These are phyloP conservation scores for Apiospora marii DNA, from an alignment of 2,329 filamentous ascomycete species.

Conservation along the genomic window DNA sequence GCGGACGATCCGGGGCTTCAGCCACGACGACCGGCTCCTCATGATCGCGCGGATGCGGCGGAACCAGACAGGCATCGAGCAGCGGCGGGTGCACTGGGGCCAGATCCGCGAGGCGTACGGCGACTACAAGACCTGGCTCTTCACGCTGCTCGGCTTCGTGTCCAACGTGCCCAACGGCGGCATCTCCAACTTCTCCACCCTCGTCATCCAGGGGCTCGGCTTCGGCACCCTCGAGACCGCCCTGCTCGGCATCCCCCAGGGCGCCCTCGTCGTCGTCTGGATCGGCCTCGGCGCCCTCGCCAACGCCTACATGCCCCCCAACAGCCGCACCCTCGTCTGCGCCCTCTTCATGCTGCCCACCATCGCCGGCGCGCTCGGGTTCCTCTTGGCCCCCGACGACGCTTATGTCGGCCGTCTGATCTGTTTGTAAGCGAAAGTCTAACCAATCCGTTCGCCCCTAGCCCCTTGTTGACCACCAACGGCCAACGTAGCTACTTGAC, in stretches of 20 bases:
- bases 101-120: slow-evolving; percentile 56
- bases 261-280: slow-evolving; percentile 59
- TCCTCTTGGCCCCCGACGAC: slow-evolving; percentile 58
- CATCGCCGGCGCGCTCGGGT: slow-evolving; percentile 54
- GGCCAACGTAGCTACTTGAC: slow-evolving; percentile 52
- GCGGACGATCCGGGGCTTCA: slow-evolving; percentile 50
- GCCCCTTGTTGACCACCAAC: background rate
- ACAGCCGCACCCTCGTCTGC: slow-evolving; percentile 61
- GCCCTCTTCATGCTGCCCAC: slow-evolving; percentile 59
- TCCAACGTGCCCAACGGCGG: slow-evolving; percentile 63
- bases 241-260: slow-evolving; percentile 61
- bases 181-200: slow-evolving; percentile 61
- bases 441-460: background rate
- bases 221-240: slow-evolving; percentile 54
- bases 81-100: slow-evolving; percentile 53
- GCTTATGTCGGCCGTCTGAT: slow-evolving; percentile 54
- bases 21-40: slow-evolving; percentile 50
- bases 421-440: slow-evolving; percentile 46
- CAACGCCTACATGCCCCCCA: slow-evolving; percentile 54
- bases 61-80: slow-evolving; percentile 53
- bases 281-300: slow-evolving; percentile 61
- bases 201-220: slow-evolving; percentile 61
- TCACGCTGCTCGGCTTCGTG: slow-evolving; percentile 54
- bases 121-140: slow-evolving; percentile 54
- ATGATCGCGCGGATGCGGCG: slow-evolving; percentile 48